Evolutionary conservation across 78 protist genomes (phyloP).

Genomic region (Neovahlkampfia damariscottae): DNA sequence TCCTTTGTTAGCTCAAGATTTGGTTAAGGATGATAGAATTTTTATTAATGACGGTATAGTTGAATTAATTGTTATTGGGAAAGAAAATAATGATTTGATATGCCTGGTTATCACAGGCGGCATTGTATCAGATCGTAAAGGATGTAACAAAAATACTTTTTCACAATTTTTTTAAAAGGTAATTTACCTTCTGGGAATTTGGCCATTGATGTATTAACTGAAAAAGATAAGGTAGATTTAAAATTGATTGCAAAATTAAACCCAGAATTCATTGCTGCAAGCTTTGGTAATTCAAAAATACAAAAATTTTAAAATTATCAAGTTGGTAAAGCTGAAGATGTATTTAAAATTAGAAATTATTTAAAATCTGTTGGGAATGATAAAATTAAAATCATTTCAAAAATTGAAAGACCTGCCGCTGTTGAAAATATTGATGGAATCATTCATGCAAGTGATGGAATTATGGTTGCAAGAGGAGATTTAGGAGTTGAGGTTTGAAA

Average conservation of each 20-base stretch:
- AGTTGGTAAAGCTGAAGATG: slow-evolving; percentile 52
- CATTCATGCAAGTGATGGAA: slow-evolving; percentile 62
- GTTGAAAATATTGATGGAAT: slow-evolving; percentile 62
- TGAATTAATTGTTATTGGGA: slow-evolving; percentile 14
- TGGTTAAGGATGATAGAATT: not conserved
- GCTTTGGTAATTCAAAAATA: no score
- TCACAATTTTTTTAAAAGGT: slow-evolving; percentile 67
- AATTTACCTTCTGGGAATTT: slow-evolving; percentile 40
- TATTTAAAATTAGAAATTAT: slow-evolving; percentile 24
- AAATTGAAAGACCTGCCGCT: slow-evolving; percentile 75
- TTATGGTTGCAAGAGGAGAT: slow-evolving; percentile 92
- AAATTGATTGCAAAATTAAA: slow-evolving; percentile 42
- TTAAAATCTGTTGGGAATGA: not conserved
- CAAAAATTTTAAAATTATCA: no score
- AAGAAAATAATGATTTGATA: not conserved
- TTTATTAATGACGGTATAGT: slow-evolving; percentile 61
- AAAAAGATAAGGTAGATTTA: slow-evolving; percentile 45
- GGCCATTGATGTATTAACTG: slow-evolving; percentile 47
- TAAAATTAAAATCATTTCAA: slow-evolving; percentile 43
- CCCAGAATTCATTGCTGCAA: slow-evolving; percentile 54
- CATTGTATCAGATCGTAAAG: slow-evolving; percentile 42
- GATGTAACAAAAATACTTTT: slow-evolving; percentile 41
- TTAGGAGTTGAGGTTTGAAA: no score
- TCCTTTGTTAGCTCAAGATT: no score
- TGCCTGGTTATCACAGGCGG: slow-evolving; percentile 34